These are phyloP conservation scores for Isatis lusitanica DNA, from an alignment of 441 rosid species.

Conservation along the genomic window DNA sequence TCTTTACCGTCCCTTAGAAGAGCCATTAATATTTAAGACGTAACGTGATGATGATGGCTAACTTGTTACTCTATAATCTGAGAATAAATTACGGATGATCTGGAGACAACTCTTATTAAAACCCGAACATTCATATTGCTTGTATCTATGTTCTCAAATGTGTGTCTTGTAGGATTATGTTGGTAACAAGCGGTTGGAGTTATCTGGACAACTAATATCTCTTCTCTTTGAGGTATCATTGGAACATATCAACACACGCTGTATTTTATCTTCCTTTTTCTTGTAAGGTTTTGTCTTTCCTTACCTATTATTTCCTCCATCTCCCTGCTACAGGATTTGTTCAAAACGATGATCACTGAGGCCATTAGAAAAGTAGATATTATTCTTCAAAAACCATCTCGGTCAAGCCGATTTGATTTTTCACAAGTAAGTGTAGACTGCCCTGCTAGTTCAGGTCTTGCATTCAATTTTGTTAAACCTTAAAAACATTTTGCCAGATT, in stretches of 20 bases:
- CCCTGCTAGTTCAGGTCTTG: conserved; percentile 12
- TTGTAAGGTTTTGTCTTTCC: background rate
- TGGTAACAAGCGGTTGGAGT: conserved; percentile 94
- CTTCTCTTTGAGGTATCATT: conserved; percentile 87
- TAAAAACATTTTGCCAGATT: background rate
- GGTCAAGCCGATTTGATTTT: conserved; percentile 66
- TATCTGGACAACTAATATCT: conserved; percentile 92
- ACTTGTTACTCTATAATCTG: conserved; percentile 18
- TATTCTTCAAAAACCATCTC: conserved; percentile 45
- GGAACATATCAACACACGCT: conserved; percentile 19
- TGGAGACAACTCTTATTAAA: conserved; percentile 4
- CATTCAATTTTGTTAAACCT: background rate
- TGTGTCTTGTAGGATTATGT: conserved; percentile 76
- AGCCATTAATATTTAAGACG: background rate
- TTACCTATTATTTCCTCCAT: background rate
- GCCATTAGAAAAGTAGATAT: conserved; percentile 51
- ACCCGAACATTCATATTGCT: background rate
- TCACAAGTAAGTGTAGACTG: conserved; percentile 39
- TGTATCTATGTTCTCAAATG: background rate
- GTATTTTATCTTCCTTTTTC: conserved; percentile 3
- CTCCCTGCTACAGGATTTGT: conserved; percentile 67
- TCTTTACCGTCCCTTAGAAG: background rate
- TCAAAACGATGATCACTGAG: conserved; percentile 76
- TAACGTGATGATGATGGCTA: conserved; percentile 8
- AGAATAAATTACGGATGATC: conserved; percentile 9